Evolutionary conservation across 1,284 basidiomycete genomes (phyloP).

Genomic region (Moesziomyces antarcticus): DNA sequence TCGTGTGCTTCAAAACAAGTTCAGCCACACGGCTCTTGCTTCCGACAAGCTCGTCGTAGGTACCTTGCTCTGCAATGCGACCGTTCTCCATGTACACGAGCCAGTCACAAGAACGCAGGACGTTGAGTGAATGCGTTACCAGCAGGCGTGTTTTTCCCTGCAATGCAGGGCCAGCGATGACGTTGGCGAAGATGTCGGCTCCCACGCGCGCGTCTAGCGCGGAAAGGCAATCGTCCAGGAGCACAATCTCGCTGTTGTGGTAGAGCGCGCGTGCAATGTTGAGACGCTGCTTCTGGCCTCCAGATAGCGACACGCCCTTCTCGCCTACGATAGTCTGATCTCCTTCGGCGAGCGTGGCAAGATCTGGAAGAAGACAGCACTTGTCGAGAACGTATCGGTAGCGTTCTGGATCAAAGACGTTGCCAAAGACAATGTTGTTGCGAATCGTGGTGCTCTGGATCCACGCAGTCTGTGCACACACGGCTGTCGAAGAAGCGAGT

Average conservation of each 20-base stretch:
- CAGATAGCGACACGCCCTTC: conserved; percentile 79
- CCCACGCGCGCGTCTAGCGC: conserved; percentile 83
- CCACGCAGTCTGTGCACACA: conserved; percentile 15
- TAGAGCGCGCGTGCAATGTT: conserved; percentile 87
- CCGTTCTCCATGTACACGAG: conserved; percentile 38
- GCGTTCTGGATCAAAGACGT: conserved; percentile 79
- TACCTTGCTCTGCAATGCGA: conserved; percentile 71
- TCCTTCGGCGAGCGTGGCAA: conserved; percentile 81
- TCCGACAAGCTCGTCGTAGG: conserved; percentile 78
- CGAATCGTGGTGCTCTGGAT: conserved; percentile 73
- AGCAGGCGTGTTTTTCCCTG: conserved; percentile 27
- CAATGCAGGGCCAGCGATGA: conserved; percentile 18
- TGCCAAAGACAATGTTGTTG: conserved; percentile 87
- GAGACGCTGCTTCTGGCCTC: conserved; percentile 81
- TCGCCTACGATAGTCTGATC: conserved; percentile 93
- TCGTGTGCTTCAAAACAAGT: conserved; percentile 4
- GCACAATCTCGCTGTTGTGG: conserved; percentile 81
- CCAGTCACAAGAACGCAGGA: conserved; percentile 23
- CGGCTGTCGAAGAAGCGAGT: conserved; percentile 1
- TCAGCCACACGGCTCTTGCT: conserved; percentile 75
- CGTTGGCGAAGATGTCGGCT: conserved; percentile 73
- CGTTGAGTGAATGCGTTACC: conserved; percentile 40
- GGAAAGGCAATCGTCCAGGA: conserved; percentile 79
- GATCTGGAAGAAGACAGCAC: conserved; percentile 80
- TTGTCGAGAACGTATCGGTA: conserved; percentile 82